Evolutionary conservation across 805 yeast genomes (phyloP), one percentile per base, ranked within the genome.

Genomic region (Hanseniaspora vineae): DNA sequence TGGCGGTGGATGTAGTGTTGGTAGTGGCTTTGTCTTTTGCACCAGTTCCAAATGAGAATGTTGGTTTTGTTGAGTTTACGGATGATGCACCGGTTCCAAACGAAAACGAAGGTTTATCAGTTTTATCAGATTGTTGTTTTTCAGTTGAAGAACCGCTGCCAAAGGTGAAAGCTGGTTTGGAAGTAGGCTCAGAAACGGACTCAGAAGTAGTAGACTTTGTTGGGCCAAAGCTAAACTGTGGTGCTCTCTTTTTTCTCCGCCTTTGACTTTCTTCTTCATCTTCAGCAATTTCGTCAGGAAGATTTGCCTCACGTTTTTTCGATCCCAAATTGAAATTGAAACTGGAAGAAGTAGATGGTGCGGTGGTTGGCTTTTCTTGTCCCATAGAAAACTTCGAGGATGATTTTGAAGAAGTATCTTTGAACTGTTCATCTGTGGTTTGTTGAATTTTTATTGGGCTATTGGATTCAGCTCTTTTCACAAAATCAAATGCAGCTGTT

Each of bases 401-500:
- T 33, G 37, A 33, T 6, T 23, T 23, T 23, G 4, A 4, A 23
- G 29, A 23, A 23, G 29, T 5, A 23, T 4, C 6, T 23, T 23
- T 23, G 29, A 23, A 23, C 29, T 23, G 29, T 8, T 23, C 29
- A 23, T 23, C 8, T 8, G 29, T 5, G 4, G 8, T 23, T 23
- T 4, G 29, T 23, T 23, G 29, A 23, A 23, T 23, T 23, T 23
- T 33, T 33, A n/a, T 33, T 6, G 5, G 9, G 37, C 9, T 33
- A 10, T 33, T 10, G 6, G 14, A 14, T 10, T 33, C 37, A 6
- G 37, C 6, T 15, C 52, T 46, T 35, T 57, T 61, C 10, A 61
- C 46, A 42, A 63, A 63, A 49, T 63, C 64, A 42, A 63, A 63
- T 2, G 64, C 66, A 1, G 54, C 49, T 2, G 65, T 59, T 13